Evolutionary conservation across 805 yeast species (phyloP).

Genomic region (Metschnikowia amazonensis): DNA sequence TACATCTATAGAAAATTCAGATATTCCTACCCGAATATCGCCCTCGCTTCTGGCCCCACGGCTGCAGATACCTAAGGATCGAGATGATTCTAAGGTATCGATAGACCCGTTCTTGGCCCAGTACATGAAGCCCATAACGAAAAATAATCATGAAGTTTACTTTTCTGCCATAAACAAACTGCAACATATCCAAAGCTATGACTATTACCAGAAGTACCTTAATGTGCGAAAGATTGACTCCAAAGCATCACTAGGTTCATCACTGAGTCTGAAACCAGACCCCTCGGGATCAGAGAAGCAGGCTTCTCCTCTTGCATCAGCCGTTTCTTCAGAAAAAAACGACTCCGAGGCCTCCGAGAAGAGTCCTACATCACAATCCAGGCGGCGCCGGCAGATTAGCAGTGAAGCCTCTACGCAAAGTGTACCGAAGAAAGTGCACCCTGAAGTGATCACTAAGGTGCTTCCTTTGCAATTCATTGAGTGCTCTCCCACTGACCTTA

Average conservation of each 20-base stretch:
- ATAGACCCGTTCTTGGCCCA: slow-evolving; percentile 19
- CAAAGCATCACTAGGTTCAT: background rate
- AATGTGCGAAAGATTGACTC: slow-evolving; percentile 4
- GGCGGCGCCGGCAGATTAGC: slow-evolving; percentile 11
- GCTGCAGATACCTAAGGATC: background rate
- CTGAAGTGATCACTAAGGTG: slow-evolving; percentile 12
- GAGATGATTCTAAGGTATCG: slow-evolving; percentile 1
- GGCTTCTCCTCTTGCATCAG: background rate
- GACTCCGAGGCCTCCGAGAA: background rate
- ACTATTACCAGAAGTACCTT: slow-evolving; percentile 17
- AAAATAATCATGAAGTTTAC: slow-evolving; percentile 12
- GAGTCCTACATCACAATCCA: background rate
- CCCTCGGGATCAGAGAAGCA: background rate
- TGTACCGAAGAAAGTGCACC: slow-evolving; percentile 14
- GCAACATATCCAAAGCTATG: slow-evolving; percentile 12
- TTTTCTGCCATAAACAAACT: slow-evolving; percentile 13
- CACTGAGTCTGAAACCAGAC: background rate
- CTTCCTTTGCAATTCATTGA: slow-evolving; percentile 55
- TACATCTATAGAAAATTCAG: background rate
- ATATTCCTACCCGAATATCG: slow-evolving; percentile 2
- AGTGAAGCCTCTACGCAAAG: slow-evolving; percentile 5
- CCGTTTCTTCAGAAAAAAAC: background rate
- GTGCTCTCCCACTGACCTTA: slow-evolving; percentile 67
- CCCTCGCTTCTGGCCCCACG: background rate
- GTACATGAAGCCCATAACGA: slow-evolving; percentile 15